Conservation (phyloP, 208 protist genomes). For the Perkinsela sp. region DNA sequence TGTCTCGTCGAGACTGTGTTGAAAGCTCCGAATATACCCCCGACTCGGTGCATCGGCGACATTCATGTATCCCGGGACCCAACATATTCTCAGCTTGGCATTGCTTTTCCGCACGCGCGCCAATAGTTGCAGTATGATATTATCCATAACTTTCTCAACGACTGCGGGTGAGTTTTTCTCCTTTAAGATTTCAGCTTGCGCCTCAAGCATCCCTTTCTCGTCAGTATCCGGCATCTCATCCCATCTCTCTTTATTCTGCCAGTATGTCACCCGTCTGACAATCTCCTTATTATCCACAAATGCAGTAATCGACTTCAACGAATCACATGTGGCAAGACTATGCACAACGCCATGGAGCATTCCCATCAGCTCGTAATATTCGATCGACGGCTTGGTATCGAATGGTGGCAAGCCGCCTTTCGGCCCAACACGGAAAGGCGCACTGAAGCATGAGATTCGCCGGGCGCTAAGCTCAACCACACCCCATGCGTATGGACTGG, state of each 20-base stretch:
- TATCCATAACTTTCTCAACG: not conserved
- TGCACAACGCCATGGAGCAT: not conserved
- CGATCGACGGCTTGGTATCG: not conserved
- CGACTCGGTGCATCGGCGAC: not conserved
- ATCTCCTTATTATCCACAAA: not conserved
- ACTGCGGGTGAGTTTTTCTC: not conserved
- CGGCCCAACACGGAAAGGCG: not conserved
- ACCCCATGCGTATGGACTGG: not conserved
- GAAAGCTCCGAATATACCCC: not conserved
- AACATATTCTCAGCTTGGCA: not conserved
- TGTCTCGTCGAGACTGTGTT: not conserved
- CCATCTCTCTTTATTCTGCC: not conserved
- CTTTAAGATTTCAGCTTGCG: not conserved
- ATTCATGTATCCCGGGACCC: not conserved
- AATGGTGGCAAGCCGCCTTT: not conserved
- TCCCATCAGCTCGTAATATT: not conserved
- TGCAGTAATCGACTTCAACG: not conserved
- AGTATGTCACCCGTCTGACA: not conserved
- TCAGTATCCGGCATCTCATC: not conserved
- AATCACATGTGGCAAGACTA: not conserved
- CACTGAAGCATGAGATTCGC: not conserved
- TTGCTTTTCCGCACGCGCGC: not conserved
- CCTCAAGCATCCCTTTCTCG: not conserved
- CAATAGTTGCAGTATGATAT: not conserved
- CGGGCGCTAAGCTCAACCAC: not conserved